These are phyloP conservation scores for Quercus wislizeni DNA, from an alignment of 306 rosid genomes.

Conservation along the genomic window DNA sequence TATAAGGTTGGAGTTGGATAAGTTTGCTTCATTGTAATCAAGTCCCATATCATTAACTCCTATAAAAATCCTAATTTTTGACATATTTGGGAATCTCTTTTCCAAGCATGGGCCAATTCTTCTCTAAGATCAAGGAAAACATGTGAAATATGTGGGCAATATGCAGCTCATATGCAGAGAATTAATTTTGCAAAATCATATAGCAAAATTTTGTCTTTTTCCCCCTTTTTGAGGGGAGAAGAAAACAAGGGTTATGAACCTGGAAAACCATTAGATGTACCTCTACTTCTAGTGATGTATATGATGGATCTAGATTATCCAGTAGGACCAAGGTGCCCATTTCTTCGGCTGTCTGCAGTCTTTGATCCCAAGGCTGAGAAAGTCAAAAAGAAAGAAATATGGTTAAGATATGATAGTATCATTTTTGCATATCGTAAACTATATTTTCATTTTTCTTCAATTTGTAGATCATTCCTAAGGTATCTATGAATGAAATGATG, in stretches of 20 bases:
- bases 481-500: not conserved
- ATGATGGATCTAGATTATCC: constrained; percentile 59
- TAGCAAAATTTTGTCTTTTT: not conserved
- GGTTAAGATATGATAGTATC: not conserved
- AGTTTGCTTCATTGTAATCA: too few relatives aligned
- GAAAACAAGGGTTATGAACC: not conserved
- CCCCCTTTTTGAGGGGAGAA: not conserved
- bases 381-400: not conserved
- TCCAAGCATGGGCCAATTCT: not conserved
- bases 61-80: too few relatives aligned
- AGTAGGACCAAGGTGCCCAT: constrained; percentile 44
- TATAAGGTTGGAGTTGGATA: too few relatives aligned
- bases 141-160: not conserved
- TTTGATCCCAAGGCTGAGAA: constrained; percentile 52
- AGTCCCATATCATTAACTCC: too few relatives aligned
- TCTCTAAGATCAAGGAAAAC: not conserved
- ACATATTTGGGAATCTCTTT: too few relatives aligned
- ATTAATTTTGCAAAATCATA: not conserved
- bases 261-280: constrained; percentile 15
- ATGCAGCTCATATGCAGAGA: not conserved
- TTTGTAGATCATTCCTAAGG: too few relatives aligned
- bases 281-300: constrained; percentile 53
- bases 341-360: constrained; percentile 45
- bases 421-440: too few relatives aligned
- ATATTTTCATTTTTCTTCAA: not conserved